Evolutionary conservation across 176 grass and related monocot species (phyloP).

Genomic region (Aegilops sharonensis): DNA sequence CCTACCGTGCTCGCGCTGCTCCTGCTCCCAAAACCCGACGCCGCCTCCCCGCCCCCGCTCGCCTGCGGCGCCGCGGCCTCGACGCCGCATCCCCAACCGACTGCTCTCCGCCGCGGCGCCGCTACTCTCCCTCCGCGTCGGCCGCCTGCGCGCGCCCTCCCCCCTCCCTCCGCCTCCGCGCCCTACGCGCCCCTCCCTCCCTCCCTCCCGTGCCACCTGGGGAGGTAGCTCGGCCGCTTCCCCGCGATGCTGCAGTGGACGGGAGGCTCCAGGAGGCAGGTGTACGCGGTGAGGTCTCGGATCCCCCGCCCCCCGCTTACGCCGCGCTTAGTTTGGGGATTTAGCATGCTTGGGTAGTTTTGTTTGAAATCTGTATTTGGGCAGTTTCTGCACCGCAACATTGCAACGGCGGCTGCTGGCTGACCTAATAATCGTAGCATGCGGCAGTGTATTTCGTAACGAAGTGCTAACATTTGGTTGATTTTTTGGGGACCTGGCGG

Average conservation of each 20-base stretch:
- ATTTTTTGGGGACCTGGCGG: background rate
- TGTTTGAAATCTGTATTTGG: background rate
- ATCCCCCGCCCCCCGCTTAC: background rate
- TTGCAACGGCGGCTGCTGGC: background rate
- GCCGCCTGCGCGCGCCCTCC: background rate
- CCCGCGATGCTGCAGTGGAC: conserved; percentile 84
- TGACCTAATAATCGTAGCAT: background rate
- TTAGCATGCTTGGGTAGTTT: background rate
- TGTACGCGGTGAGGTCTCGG: conserved; percentile 62
- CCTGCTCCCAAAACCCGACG: background rate
- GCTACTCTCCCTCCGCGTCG: background rate
- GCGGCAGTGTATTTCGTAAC: background rate
- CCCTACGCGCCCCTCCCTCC: background rate
- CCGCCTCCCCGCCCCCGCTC: background rate
- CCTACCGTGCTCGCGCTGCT: background rate
- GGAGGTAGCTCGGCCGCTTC: background rate
- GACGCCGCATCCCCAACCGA: background rate
- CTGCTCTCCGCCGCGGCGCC: background rate
- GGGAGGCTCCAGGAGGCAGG: conserved; percentile 82
- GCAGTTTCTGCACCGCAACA: background rate
- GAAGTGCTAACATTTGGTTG: background rate
- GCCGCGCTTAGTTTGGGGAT: background rate
- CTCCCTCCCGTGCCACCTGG: background rate
- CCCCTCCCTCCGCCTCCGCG: background rate
- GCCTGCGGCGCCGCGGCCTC: background rate